A percentile compares a stretch with the other conserved stretches of the same genome.
These are phyloP conservation scores for Calonectria multiphialidica DNA, from an alignment of 2,329 filamentous ascomycete genomes.

Conservation along the genomic window DNA sequence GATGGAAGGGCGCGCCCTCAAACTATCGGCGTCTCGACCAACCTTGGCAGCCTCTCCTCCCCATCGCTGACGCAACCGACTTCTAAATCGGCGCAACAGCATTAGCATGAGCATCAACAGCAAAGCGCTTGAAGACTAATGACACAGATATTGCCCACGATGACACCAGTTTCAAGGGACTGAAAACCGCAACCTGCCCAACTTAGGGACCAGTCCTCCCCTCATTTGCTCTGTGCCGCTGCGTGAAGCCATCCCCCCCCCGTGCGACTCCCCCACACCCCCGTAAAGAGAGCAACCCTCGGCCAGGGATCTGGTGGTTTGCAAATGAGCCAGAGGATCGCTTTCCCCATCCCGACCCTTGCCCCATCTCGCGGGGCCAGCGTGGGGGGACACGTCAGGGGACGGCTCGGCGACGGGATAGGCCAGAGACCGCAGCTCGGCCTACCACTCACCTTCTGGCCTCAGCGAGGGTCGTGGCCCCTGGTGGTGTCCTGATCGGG, in stretches of 20 bases:
- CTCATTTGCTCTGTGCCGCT: conserved; percentile 5
- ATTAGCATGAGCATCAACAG: not conserved
- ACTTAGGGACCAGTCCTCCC: not conserved
- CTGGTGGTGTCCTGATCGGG: conserved; percentile 7
- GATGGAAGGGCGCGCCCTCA: not conserved
- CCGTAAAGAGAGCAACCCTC: conserved; percentile 16
- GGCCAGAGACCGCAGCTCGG: not conserved
- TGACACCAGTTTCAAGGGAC: not conserved
- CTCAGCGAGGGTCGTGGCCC: conserved; percentile 11
- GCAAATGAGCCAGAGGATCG: conserved; percentile 9
- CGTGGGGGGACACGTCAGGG: conserved; percentile 24
- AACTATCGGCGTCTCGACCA: not conserved
- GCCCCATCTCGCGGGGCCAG: conserved; percentile 16
- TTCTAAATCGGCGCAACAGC: not conserved
- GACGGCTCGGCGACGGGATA: not conserved
- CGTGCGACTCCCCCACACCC: conserved; percentile 17
- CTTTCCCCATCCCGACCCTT: conserved; percentile 10
- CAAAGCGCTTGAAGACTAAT: not conserved
- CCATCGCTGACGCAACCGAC: conserved; percentile 14
- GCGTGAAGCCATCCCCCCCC: conserved; percentile 11
- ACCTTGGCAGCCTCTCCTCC: not conserved
- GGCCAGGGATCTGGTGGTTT: not conserved
- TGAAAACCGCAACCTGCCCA: not conserved
- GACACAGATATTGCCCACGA: conserved; percentile 9
- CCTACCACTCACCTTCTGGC: conserved; percentile 7